Evolutionary conservation across 2,329 filamentous ascomycete genomes (phyloP).

Genomic region (Claviceps purpurea): DNA sequence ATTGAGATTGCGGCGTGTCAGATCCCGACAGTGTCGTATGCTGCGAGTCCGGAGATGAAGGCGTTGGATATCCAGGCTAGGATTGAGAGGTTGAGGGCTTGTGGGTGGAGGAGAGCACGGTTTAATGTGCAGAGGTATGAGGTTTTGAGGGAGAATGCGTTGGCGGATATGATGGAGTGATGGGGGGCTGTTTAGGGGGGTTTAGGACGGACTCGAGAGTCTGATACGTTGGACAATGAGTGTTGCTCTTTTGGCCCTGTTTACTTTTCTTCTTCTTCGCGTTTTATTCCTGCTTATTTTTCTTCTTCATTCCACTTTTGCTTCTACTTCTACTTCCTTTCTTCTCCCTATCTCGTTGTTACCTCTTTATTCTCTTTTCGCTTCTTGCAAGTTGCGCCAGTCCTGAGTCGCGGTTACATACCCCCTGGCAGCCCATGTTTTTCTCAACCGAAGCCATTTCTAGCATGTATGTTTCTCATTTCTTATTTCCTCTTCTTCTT

Average conservation of each 20-base stretch:
- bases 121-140: constrained; percentile 42
- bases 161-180: constrained; percentile 31
- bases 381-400: no score
- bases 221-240: neutral
- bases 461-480: no score
- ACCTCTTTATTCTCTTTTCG: no score
- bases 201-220: neutral
- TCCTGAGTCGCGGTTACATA: no score
- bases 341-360: no score
- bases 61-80: constrained; percentile 32
- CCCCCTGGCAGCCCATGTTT: no score
- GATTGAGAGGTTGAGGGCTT: constrained; percentile 40
- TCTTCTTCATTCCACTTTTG: neutral
- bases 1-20: constrained; percentile 20
- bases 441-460: no score
- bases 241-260: neutral
- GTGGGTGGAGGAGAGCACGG: constrained; percentile 40
- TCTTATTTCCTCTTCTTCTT: no score
- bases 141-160: constrained; percentile 34
- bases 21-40: constrained; percentile 9
- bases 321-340: no score
- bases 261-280: neutral
- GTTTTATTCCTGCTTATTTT: neutral
- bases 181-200: neutral
- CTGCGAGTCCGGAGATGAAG: constrained; percentile 21